Conservation (phyloP, 257 asterid species). For the Paulownia fortunei region DNA sequence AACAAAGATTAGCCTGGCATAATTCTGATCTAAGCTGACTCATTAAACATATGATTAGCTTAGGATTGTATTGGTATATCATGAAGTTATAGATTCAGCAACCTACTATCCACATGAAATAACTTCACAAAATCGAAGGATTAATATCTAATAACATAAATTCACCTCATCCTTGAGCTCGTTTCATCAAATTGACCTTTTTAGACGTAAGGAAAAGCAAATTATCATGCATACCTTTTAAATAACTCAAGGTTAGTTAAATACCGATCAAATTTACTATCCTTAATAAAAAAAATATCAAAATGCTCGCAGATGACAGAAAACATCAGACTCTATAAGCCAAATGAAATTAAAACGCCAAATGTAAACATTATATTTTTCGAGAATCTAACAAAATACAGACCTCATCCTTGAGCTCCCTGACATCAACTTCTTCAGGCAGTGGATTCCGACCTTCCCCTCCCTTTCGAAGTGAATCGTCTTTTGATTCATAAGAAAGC, state of each 20-base stretch:
- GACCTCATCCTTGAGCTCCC: conserved; percentile 52
- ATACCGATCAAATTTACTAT: not conserved
- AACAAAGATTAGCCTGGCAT: not conserved
- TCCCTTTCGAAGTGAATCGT: conserved; percentile 30
- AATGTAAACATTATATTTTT: not conserved
- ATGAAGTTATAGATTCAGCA: conserved; percentile 26
- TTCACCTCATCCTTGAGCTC: not conserved
- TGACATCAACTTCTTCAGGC: conserved; percentile 36
- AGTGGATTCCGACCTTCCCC: conserved; percentile 35
- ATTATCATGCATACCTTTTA: not conserved
- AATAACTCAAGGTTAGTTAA: conserved; percentile 6
- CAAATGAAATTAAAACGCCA: not conserved
- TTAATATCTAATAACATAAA: not conserved
- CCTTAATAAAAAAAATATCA: too few species aligned
- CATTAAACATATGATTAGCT: not conserved
- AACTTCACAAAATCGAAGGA: not conserved
- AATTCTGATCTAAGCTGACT: not conserved
- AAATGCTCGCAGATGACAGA: not conserved
- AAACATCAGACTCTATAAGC: not conserved
- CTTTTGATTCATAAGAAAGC: conserved; percentile 12
- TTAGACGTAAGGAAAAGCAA: not conserved
- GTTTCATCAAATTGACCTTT: not conserved
- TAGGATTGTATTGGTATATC: not conserved
- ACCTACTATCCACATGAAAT: conserved; percentile 1
- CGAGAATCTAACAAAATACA: conserved; percentile 19